Evolutionary conservation across 495 filamentous ascomycete species (phyloP).

Genomic region (Aspergillus saccharolyticus): DNA sequence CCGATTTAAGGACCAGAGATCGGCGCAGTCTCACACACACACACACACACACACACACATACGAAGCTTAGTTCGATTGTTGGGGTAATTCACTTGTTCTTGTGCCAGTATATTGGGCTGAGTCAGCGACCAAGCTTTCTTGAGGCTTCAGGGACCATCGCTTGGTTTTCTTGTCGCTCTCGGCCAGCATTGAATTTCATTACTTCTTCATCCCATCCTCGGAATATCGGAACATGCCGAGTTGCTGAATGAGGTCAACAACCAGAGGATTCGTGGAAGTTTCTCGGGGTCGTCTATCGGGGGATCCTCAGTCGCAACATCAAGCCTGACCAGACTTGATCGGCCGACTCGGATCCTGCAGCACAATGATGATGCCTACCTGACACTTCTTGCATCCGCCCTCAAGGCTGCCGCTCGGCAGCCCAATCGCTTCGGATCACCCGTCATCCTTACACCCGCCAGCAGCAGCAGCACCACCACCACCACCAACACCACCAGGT

Average conservation of each 20-base stretch:
- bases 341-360: neutral
- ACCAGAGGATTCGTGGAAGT: neutral
- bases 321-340: neutral
- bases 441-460: neutral
- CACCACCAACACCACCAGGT: neutral
- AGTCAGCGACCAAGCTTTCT: neutral
- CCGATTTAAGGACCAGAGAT: neutral
- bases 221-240: neutral
- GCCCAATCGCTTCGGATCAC: neutral
- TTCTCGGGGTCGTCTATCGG: neutral
- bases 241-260: neutral
- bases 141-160: neutral
- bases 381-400: neutral
- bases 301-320: neutral
- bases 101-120: neutral
- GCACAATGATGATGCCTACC: neutral
- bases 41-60: too few species aligned
- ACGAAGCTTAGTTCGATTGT: neutral
- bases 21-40: neutral
- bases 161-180: neutral
- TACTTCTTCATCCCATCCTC: neutral
- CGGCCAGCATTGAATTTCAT: neutral
- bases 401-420: neutral
- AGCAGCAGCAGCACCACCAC: neutral
- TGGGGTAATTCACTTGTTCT: neutral